Percentiles rank a stretch among this genome's conserved stretches.
Conservation (phyloP, 1,284 basidiomycete species). For the Leucoagaricus sp. region DNA sequence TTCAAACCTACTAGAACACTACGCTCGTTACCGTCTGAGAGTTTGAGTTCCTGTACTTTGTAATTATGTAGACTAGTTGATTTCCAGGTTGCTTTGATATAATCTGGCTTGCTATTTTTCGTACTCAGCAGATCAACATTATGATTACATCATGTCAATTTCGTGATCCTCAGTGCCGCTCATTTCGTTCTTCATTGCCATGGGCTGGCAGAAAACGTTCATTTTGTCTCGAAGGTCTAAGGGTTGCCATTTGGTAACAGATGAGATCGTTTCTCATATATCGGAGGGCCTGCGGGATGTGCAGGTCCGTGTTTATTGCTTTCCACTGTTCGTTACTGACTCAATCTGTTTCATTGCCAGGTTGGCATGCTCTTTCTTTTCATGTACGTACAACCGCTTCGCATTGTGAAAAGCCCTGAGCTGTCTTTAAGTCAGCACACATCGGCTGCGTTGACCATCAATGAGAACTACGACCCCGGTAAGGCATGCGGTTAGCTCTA, state of each 20-base stretch:
- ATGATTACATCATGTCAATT: not conserved
- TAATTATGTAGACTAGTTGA: conserved; percentile 2
- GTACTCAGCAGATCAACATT: not conserved
- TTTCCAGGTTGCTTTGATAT: not conserved
- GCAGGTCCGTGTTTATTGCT: conserved; percentile 45
- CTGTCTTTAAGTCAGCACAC: conserved; percentile 75
- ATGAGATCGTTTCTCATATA: conserved; percentile 74
- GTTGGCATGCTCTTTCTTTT: conserved; percentile 76
- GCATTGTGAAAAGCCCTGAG: not conserved
- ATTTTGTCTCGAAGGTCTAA: conserved; percentile 59
- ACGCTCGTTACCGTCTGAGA: not conserved
- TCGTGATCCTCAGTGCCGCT: not conserved
- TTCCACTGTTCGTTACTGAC: not conserved
- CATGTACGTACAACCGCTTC: conserved; percentile 49
- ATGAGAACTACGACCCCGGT: conserved; percentile 84
- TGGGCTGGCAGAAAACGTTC: conserved; percentile 95
- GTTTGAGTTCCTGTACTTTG: not conserved
- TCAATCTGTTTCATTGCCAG: conserved; percentile 37
- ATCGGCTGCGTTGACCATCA: conserved; percentile 85
- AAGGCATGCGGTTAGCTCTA: not conserved
- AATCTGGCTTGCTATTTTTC: not conserved
- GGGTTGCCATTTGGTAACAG: conserved; percentile 87
- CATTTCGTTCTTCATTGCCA: conserved; percentile 10
- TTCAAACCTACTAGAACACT: not conserved
- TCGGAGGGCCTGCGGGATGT: conserved; percentile 72